phyloP scores from a whole-genome alignment of 148 eudicot species.

The Persicaria tinctoria region DNA sequence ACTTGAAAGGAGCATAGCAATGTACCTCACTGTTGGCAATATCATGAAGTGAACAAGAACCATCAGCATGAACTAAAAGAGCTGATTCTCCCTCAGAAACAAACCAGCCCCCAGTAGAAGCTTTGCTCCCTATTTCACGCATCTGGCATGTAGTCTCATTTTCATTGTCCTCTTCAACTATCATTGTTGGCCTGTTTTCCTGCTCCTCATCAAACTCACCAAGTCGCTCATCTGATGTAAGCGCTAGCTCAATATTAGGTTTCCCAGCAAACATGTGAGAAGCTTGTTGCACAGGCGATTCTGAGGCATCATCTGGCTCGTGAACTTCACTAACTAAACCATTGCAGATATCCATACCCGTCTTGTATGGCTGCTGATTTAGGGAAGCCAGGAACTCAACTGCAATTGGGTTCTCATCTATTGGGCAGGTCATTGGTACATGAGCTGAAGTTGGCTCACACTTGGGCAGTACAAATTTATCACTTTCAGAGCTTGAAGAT shows the following conservation, averaged over 20 bases:
- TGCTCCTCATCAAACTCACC: constrained; percentile 63
- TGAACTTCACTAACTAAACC: constrained; percentile 25
- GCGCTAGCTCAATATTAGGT: constrained; percentile 25
- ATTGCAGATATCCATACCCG: constrained; percentile 14
- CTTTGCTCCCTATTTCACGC: constrained; percentile 58
- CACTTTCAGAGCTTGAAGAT: constrained; percentile 17
- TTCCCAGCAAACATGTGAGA: constrained; percentile 21
- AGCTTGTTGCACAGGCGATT: constrained; percentile 24
- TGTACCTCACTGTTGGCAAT: constrained; percentile 67
- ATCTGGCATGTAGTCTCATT: constrained; percentile 36
- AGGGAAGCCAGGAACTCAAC: constrained; percentile 47
- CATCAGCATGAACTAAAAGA: constrained; percentile 82
- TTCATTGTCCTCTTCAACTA: constrained; percentile 46
- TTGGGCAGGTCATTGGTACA: constrained; percentile 16
- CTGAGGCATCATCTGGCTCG: constrained; percentile 36
- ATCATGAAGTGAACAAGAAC: constrained; percentile 81
- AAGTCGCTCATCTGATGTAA: constrained; percentile 53
- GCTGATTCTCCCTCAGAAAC: constrained; percentile 88
- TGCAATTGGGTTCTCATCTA: constrained; percentile 39
- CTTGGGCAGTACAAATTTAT: constrained; percentile 8
- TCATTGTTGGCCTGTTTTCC: constrained; percentile 40
- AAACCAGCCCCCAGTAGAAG: constrained; percentile 85
- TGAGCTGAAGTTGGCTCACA: constrained; percentile 21
- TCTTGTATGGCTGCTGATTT: constrained; percentile 29
- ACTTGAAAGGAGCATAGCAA: background rate